Conservation (phyloP, 163 green algal species). For the Chloromonas sp. region DNA sequence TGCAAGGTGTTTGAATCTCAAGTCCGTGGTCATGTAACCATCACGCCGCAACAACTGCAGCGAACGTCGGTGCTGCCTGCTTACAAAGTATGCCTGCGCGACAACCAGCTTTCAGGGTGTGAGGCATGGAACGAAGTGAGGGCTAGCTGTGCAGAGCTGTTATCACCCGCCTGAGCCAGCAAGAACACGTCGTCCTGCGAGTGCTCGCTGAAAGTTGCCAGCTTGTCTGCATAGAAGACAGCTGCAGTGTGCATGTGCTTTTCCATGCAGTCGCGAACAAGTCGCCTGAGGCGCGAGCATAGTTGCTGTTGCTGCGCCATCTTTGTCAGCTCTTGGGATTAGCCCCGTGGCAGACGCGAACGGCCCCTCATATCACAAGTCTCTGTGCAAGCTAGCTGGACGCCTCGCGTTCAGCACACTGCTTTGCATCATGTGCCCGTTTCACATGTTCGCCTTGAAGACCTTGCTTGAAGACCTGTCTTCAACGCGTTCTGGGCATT, state of each 20-base stretch:
- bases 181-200: constrained; percentile 66
- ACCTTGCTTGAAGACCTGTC: no score
- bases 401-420: no score
- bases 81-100: background rate
- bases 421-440: no score
- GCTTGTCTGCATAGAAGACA: constrained; percentile 90
- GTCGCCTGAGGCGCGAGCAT: constrained; percentile 34
- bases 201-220: constrained; percentile 58
- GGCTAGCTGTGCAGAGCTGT: no score
- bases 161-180: constrained; percentile 55
- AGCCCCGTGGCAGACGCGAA: no score
- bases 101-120: background rate
- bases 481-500: no score
- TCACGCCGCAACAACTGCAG: background rate
- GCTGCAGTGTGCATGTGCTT: constrained; percentile 83
- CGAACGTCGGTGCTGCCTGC: background rate
- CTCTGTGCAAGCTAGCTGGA: no score
- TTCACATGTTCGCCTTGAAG: no score
- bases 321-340: no score
- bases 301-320: background rate
- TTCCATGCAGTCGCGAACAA: constrained; percentile 71
- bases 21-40: background rate
- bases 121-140: background rate
- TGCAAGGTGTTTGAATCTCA: constrained; percentile 52
- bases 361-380: no score